These are phyloP conservation scores for Akanthomyces uredinophilus DNA, from an alignment of 2,329 filamentous ascomycete species.

Conservation along the genomic window DNA sequence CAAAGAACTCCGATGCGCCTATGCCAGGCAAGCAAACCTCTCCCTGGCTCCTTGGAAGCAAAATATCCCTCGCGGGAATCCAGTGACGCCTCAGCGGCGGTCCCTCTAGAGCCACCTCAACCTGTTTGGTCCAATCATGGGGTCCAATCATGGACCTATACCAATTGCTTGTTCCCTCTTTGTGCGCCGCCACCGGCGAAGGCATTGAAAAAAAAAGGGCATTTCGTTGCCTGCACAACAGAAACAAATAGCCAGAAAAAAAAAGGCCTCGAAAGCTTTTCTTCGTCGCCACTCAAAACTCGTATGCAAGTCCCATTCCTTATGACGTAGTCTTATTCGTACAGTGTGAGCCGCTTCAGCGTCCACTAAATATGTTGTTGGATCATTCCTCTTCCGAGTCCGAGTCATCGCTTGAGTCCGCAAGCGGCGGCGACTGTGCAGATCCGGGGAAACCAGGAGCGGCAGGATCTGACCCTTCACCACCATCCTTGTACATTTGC, in stretches of 20 bases:
- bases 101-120: conserved; percentile 1
- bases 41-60: conserved; percentile 8
- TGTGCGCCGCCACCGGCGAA: background rate
- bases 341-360: conserved; percentile 6
- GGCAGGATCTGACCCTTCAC: conserved; percentile 27
- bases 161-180: background rate
- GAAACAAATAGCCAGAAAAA: background rate
- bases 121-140: background rate
- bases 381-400: conserved; percentile 43
- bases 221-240: background rate
- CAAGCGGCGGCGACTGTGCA: conserved; percentile 23
- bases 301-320: conserved; percentile 12
- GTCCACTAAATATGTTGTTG: background rate
- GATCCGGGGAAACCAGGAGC: conserved; percentile 21
- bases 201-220: background rate
- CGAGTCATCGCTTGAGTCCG: conserved; percentile 39
- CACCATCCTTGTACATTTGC: conserved; percentile 33
- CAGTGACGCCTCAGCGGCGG: background rate
- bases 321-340: conserved; percentile 12
- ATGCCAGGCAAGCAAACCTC: background rate
- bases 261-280: background rate
- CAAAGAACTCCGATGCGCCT: conserved; percentile 11
- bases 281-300: background rate
- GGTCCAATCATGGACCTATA: no score
- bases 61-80: conserved; percentile 10